Conservation (phyloP, 1,284 basidiomycete species). For the Sporisorium reilianum region DNA sequence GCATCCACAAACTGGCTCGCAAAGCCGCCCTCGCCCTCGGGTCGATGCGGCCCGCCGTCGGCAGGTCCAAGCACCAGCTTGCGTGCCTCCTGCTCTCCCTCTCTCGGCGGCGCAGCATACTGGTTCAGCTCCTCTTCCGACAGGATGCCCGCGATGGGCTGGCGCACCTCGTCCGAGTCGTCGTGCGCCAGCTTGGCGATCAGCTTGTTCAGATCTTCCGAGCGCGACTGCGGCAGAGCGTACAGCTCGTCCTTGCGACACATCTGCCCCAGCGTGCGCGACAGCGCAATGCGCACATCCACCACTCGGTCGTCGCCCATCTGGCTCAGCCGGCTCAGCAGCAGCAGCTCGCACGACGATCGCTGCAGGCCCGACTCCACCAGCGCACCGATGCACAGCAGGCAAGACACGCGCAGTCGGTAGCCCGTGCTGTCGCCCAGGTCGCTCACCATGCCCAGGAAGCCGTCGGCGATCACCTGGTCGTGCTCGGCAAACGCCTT, state of each 20-base stretch:
- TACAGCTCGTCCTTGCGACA: slow-evolving; percentile 67
- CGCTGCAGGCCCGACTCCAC: slow-evolving; percentile 55
- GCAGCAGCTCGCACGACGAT: slow-evolving; percentile 73
- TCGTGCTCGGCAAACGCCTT: slow-evolving; percentile 57
- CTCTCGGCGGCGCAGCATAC: slow-evolving; percentile 1
- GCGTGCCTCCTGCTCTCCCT: slow-evolving; percentile 18
- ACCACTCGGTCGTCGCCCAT: slow-evolving; percentile 80
- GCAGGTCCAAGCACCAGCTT: slow-evolving; percentile 64
- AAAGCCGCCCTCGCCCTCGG: slow-evolving; percentile 36
- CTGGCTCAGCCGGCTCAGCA: slow-evolving; percentile 75
- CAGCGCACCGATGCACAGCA: slow-evolving; percentile 57
- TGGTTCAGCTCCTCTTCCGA: slow-evolving; percentile 27
- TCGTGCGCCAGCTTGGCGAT: slow-evolving; percentile 54
- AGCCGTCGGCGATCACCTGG: slow-evolving; percentile 60
- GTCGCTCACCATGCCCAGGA: slow-evolving; percentile 66
- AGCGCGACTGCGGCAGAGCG: slow-evolving; percentile 54
- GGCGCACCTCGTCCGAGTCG: slow-evolving; percentile 56
- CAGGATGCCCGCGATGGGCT: slow-evolving; percentile 47
- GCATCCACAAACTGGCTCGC: slow-evolving; percentile 34
- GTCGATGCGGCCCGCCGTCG: slow-evolving; percentile 51
- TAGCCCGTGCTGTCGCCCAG: slow-evolving; percentile 59
- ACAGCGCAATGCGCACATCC: slow-evolving; percentile 87
- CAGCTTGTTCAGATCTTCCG: slow-evolving; percentile 49
- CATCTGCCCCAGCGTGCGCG: slow-evolving; percentile 76
- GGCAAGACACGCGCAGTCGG: slow-evolving; percentile 62